A percentile compares a stretch with the other conserved stretches of the same genome.
phyloP scores from a whole-genome alignment of 371 early-diverging fungal species.

The Lichtheimia corymbifera region DNA sequence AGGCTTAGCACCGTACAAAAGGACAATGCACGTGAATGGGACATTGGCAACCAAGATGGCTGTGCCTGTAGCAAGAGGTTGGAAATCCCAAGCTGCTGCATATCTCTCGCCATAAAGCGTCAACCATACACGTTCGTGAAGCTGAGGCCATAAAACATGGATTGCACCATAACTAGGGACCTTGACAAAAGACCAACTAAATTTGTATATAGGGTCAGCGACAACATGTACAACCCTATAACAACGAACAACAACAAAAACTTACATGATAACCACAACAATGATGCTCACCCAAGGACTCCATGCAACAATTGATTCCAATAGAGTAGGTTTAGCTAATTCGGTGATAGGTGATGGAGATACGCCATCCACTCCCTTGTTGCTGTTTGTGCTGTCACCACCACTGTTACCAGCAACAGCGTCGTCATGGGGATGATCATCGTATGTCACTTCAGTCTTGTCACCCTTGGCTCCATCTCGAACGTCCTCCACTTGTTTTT shows the following conservation, averaged over 20 bases:
- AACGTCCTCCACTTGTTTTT: neutral
- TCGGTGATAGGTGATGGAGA: conserved; percentile 1
- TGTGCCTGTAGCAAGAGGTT: conserved; percentile 55
- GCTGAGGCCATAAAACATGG: conserved; percentile 41
- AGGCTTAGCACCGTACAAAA: conserved; percentile 32
- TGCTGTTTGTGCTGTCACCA: neutral
- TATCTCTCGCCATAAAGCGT: conserved; percentile 44
- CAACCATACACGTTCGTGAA: conserved; percentile 43
- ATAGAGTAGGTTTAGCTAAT: conserved; percentile 29
- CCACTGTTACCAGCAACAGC: neutral
- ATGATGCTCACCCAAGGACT: conserved; percentile 50
- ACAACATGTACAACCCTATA: neutral
- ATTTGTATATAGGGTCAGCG: neutral
- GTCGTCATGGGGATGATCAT: neutral
- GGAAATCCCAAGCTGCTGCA: conserved; percentile 48
- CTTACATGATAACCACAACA: conserved; percentile 41
- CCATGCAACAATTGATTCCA: conserved; percentile 44
- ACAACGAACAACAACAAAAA: neutral
- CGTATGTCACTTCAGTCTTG: conserved; percentile 1
- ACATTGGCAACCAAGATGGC: conserved; percentile 39
- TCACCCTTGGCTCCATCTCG: neutral
- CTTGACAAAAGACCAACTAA: conserved; percentile 43
- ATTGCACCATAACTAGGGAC: conserved; percentile 28
- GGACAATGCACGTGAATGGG: conserved; percentile 35
- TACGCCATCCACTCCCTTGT: neutral